A percentile compares a stretch with the other conserved stretches of the same genome.
Conservation (phyloP, 768 basidiomycete species). For the Pleurotus djamor region DNA sequence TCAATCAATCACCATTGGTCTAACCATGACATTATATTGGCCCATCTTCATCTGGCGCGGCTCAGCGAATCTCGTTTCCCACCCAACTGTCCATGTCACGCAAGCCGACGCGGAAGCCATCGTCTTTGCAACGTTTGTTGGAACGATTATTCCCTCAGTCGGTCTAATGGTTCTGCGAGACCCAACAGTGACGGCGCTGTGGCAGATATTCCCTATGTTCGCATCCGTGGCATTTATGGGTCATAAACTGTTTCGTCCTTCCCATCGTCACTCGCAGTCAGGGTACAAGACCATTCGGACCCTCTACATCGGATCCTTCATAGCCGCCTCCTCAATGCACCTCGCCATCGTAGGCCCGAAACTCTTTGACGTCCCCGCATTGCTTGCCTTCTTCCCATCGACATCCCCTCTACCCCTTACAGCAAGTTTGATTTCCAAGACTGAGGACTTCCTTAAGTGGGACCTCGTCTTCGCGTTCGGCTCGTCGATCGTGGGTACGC, state of each 20-base stretch:
- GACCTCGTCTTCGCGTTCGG: constrained; percentile 37
- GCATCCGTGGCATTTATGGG: constrained; percentile 33
- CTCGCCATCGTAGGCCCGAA: constrained; percentile 35
- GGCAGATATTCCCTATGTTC: constrained; percentile 53
- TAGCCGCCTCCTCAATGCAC: constrained; percentile 40
- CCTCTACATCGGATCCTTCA: constrained; percentile 37
- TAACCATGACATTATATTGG: constrained; percentile 46
- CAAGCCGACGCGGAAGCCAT: constrained; percentile 50
- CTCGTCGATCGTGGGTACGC: constrained; percentile 38
- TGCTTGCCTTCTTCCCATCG: constrained; percentile 34
- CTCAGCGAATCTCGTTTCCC: constrained; percentile 13
- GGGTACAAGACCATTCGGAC: constrained; percentile 33
- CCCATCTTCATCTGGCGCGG: constrained; percentile 40
- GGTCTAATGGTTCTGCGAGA: constrained; percentile 41
- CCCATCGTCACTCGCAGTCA: constrained; percentile 26
- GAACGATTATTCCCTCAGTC: constrained; percentile 43
- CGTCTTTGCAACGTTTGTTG: constrained; percentile 44
- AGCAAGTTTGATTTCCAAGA: constrained; percentile 21
- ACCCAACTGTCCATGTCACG: constrained; percentile 22
- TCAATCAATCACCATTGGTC: constrained; percentile 41
- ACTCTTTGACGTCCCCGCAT: constrained; percentile 22
- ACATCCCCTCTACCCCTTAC: constrained; percentile 16
- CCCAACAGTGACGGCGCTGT: constrained; percentile 44
- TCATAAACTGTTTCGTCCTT: constrained; percentile 39
- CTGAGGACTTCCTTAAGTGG: constrained; percentile 49